These are phyloP conservation scores for Tulasnella sp. DNA, from an alignment of 768 basidiomycete species.

Conservation along the genomic window DNA sequence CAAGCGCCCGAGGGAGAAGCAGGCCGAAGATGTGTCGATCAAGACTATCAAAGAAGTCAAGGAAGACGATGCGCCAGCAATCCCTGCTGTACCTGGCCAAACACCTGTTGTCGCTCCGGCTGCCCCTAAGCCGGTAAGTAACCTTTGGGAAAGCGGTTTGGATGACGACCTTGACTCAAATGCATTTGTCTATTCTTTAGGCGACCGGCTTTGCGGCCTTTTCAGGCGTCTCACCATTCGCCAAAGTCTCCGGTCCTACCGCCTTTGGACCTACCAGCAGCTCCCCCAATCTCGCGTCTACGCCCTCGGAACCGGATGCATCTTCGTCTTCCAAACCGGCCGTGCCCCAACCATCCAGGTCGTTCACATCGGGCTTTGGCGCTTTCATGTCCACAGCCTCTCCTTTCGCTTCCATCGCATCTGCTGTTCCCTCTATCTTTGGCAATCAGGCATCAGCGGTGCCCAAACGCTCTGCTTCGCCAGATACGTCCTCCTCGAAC, in stretches of 20 bases:
- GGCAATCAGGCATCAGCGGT: background rate
- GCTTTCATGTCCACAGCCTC: constrained; percentile 14
- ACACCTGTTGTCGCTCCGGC: background rate
- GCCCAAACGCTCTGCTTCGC: background rate
- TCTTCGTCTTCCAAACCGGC: background rate
- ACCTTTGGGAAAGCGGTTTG: too few species aligned
- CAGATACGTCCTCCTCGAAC: background rate
- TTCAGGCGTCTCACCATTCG: constrained; percentile 14
- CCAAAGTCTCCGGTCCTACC: constrained; percentile 12
- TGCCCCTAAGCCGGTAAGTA: constrained; percentile 3
- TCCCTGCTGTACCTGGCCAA: background rate
- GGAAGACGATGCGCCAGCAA: background rate
- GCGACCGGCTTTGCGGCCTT: constrained; percentile 21
- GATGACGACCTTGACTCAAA: background rate
- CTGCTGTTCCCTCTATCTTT: background rate
- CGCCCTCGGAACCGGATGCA: background rate
- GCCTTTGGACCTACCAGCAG: background rate
- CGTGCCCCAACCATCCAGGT: background rate
- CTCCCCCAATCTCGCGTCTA: background rate
- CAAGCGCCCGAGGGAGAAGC: constrained; percentile 9
- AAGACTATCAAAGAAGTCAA: background rate
- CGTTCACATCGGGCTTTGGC: constrained; percentile 2
- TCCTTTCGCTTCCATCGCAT: constrained; percentile 14
- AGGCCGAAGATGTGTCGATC: background rate
- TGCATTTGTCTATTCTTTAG: background rate